A percentile compares a stretch with the other conserved stretches of the same genome.
phyloP scores from a whole-genome alignment of 495 filamentous ascomycete genomes.

The Venustampulla echinocandica region DNA sequence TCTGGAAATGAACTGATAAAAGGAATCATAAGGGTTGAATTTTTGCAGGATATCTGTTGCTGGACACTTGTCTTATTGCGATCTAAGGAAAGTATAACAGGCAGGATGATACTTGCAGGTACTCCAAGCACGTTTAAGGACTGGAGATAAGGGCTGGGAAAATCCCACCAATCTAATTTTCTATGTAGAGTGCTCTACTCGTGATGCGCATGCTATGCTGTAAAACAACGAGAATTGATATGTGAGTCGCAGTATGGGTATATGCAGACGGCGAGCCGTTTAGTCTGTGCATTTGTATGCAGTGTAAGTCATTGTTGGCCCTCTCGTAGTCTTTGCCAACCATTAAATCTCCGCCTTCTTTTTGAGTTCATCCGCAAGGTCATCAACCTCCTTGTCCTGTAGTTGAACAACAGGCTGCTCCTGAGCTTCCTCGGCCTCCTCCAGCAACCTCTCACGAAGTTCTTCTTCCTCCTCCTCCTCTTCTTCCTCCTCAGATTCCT shows the following conservation, averaged over 20 bases:
- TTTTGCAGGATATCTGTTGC: no score
- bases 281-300: background rate
- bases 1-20: no score
- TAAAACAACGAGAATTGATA: background rate
- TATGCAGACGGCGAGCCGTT: background rate
- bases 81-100: no score
- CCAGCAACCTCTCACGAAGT: slow-evolving; percentile 52
- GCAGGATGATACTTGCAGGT: no score
- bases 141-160: no score
- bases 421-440: slow-evolving; percentile 66
- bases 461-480: slow-evolving; percentile 59
- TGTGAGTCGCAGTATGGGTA: background rate
- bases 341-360: slow-evolving; percentile 37
- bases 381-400: slow-evolving; percentile 74
- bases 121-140: no score
- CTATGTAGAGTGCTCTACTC: no score
- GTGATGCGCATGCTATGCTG: slow-evolving; percentile 2
- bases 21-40: no score
- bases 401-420: slow-evolving; percentile 61
- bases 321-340: background rate
- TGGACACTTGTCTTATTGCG: no score
- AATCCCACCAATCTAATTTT: no score
- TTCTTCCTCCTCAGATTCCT: slow-evolving; percentile 63
- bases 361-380: slow-evolving; percentile 61
- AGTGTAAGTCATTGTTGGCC: background rate